phyloP scores from a whole-genome alignment of 1,139 yeast genomes.

The Magnusiomyces sp. region DNA sequence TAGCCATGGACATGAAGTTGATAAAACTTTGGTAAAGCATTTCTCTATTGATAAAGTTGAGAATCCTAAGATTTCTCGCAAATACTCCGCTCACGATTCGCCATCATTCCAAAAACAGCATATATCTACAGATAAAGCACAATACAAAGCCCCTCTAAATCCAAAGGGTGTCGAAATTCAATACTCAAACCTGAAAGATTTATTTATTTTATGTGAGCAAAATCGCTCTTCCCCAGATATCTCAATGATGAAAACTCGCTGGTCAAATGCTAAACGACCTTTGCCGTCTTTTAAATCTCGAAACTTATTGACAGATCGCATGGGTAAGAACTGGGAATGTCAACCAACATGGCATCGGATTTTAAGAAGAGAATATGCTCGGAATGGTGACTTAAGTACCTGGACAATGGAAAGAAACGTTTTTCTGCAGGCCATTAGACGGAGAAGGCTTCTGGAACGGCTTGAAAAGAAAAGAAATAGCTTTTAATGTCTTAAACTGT shows the following conservation, averaged over 20 bases:
- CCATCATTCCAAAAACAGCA: neutral
- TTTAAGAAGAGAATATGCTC: slow-evolving; percentile 21
- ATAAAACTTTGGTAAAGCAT: neutral
- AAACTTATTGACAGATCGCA: slow-evolving; percentile 12
- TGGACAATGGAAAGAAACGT: slow-evolving; percentile 25
- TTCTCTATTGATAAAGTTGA: neutral
- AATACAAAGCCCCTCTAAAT: neutral
- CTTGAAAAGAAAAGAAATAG: slow-evolving; percentile 6
- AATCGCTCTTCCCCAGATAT: neutral
- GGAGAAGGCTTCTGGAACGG: slow-evolving; percentile 20
- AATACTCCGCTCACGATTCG: neutral
- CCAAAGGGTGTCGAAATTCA: neutral
- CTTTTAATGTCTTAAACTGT: slow-evolving; percentile 17
- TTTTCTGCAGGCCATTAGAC: slow-evolving; percentile 23
- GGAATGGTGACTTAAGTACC: slow-evolving; percentile 20
- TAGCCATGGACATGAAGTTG: no score
- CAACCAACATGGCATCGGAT: slow-evolving; percentile 26
- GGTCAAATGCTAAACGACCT: slow-evolving; percentile 21
- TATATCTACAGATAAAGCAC: no score
- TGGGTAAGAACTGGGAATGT: slow-evolving; percentile 14
- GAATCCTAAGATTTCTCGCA: neutral
- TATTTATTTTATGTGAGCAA: neutral
- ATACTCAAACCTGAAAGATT: neutral
- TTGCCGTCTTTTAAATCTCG: slow-evolving; percentile 20
- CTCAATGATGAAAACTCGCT: slow-evolving; percentile 17